Conservation (phyloP, 1,284 basidiomycete species). For the Puccinia hordei region DNA sequence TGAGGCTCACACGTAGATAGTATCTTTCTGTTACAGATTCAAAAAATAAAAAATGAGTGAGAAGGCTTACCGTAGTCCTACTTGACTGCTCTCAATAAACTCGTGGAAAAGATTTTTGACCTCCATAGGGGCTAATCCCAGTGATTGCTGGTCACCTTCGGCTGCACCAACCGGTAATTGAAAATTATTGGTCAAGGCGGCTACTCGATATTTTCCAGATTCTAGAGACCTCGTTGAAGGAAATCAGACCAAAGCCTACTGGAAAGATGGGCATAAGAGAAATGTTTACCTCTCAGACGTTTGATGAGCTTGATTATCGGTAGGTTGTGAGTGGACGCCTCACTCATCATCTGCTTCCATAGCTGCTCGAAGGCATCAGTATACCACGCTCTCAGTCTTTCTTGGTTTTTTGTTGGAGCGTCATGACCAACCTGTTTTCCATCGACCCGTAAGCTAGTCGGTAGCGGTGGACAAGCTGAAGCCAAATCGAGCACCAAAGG, state of each 20-base stretch:
- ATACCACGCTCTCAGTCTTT: not conserved
- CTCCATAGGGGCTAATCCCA: conserved; percentile 52
- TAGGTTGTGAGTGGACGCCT: conserved; percentile 16
- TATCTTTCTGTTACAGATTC: not conserved
- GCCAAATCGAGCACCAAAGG: not conserved
- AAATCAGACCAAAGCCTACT: conserved; percentile 6
- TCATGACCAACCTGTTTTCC: conserved; percentile 54
- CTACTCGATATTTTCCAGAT: conserved; percentile 55
- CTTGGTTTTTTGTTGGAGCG: not conserved
- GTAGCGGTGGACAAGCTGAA: conserved; percentile 51
- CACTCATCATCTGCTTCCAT: conserved; percentile 59
- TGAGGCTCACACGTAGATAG: not conserved
- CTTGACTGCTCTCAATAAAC: conserved; percentile 59
- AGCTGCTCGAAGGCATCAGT: conserved; percentile 53
- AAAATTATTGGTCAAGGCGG: conserved; percentile 60
- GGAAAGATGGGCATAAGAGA: not conserved
- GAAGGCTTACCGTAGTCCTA: conserved; percentile 57
- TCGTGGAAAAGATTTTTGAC: conserved; percentile 58
- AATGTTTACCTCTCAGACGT: conserved; percentile 54
- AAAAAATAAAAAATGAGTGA: not conserved
- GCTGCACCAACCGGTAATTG: conserved; percentile 54
- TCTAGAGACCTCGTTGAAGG: conserved; percentile 2
- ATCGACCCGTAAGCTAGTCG: conserved; percentile 54
- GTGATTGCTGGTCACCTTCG: conserved; percentile 54
- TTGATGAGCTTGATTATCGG: conserved; percentile 40